A percentile compares a stretch with the other conserved stretches of the same genome.
These are phyloP conservation scores for Prunella vulgaris DNA, from an alignment of 257 asterid species.

Conservation along the genomic window DNA sequence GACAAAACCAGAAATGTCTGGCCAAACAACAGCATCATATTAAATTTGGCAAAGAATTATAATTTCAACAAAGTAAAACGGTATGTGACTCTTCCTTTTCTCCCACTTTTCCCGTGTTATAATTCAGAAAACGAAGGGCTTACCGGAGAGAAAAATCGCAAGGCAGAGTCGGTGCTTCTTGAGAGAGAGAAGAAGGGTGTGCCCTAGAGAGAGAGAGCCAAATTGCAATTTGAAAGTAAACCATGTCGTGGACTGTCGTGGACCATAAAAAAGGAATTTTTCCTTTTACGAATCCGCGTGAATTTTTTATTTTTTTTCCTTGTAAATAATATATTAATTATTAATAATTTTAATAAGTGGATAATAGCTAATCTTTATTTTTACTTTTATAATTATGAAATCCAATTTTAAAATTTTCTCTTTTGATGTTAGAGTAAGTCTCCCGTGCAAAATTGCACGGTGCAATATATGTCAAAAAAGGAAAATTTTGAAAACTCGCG, in stretches of 20 bases:
- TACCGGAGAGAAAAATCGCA: constrained; percentile 9
- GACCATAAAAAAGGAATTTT: not conserved
- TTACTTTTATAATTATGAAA: no score
- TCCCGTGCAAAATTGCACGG: no score
- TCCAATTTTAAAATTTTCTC: no score
- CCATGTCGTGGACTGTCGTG: not conserved
- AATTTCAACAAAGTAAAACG: not conserved
- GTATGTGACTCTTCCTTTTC: not conserved
- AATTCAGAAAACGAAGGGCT: constrained; percentile 18
- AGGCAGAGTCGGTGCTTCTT: no score
- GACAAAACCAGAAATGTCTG: not conserved
- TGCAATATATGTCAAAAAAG: no score
- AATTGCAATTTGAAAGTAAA: constrained; percentile 7
- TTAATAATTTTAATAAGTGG: no score
- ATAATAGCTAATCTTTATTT: no score
- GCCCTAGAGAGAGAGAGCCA: not conserved
- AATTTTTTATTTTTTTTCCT: no score
- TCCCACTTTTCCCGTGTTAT: not conserved
- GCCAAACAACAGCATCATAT: not conserved
- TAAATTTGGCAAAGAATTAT: not conserved
- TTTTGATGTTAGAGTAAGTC: no score
- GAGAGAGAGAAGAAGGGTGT: constrained; percentile 10
- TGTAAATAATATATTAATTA: no score
- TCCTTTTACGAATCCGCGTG: no score
- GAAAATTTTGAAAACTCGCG: no score